Base-by-base conservation (phyloP, 352 stramenopile species). In the Phytophthora palmivora region DNA sequence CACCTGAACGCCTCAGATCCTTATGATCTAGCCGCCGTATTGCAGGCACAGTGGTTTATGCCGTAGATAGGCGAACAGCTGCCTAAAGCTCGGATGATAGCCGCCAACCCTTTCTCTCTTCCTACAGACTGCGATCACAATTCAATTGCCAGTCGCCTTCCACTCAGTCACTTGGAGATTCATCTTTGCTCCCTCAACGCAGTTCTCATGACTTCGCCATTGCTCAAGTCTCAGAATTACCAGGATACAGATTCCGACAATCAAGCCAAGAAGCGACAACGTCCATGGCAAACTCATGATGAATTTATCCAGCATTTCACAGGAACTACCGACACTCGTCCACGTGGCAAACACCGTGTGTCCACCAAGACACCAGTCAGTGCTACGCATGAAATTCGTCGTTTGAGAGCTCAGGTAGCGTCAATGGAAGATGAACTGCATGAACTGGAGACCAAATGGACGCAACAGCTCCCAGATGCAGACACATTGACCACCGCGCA, bases 361-460 rank as follows among this genome's bases (percentile, higher is more conserved):
- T 22, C 49, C 9, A 71, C 53, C 36, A 58, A 64, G 8, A 6
- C 56, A 3, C 43, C 58, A 12, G 42, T 67, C 8, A 61, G 22
- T 43, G 30, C 56, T 12, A 63, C 51, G 19, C 59, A 74, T 16
- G 68, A 74, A 36, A 45, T 76, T 19, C 63, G 64, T 24, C 26
- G 62, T 6, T 41, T 76, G 8, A 36, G 58, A 34, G 42, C 55
- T 14, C 58, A 70, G 46, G 58, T 73, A 11, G 54, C 63, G 21
- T 41, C 48, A 8, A 67, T 73, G 53, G 63, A 71, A 32, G 50
- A 71, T 7, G 42, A 76, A 10, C 54, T 76, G 1, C 32, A 51
- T 16, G 26, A 32, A 1, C 48, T 76, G 6, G 26, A 58, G 16
- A 24, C 48, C 21, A 65, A 65, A 18, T 76, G 68, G 68, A 14